Evolutionary conservation across 179 eudicot genomes (phyloP), one percentile per base, ranked within the genome.

Genomic region (Corrigiola litoralis): DNA sequence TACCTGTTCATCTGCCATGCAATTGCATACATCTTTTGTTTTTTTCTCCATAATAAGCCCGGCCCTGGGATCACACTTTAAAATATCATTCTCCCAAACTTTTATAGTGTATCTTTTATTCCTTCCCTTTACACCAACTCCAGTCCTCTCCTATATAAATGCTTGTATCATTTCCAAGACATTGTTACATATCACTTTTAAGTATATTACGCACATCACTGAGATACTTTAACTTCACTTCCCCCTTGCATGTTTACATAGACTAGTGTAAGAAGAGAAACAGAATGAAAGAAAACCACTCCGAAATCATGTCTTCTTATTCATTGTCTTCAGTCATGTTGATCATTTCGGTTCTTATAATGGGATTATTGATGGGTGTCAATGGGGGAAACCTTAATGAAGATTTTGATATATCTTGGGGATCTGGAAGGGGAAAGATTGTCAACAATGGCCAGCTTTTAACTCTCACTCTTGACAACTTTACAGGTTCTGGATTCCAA

Each of bases 391-490:
- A 52, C 36, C 14, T 75, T 6, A 42, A 21, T 29, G 58, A 70
- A 24, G 75, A 70, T 8, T 75, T 75, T 11, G 70, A 70, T 25
- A 70, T 75, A 52, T 45, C 64, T 34, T 75, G 75, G 75, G 79
- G 79, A 42, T 27, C 67, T 70, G 68, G 23, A 0, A 70, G 75
- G n/a, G 75, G 75, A 16, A 70, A 75, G 56, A 48, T 70, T 32
- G 32, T 75, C 13, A 53, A 70, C 31, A 70, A 61, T 61, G 75
- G 79, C 8, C 54, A 70, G 44, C 60, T 75, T 12, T 56, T 75
- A 5, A 45, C 55, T 1, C 75, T 75, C 31, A 58, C 68, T 37
- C 79, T 75, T 70, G 79, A 75, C 53, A 56, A 31, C 20, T 20
- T 53, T 34, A 58, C 79, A 4, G 79, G 79, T 27, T 70, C 79